Evolutionary conservation across 2,329 filamentous ascomycete species (phyloP), one percentile per base, ranked within the genome.

Genomic region (Hymenoscyphus fructigenus): DNA sequence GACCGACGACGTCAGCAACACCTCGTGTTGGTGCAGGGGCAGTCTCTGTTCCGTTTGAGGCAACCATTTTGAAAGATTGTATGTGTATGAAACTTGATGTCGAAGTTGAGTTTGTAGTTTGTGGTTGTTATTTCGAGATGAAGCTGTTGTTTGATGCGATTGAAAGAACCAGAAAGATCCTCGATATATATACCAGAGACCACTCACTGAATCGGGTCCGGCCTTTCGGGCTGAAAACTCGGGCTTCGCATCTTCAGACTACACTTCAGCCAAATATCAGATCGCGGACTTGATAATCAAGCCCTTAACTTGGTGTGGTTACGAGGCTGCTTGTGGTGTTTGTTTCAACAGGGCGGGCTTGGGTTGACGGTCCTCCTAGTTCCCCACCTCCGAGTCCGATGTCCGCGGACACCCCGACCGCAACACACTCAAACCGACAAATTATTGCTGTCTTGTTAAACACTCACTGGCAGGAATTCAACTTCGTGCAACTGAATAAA

Each of bases 1-100:
- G 69, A 44, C 69, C 69, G 26, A 29, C 41, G 32, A 71, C 50
- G 29, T 63, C 62, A 29, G 62, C 62, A 32, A 63, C 62, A 50
- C 62, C 62, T 64, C 34, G 64, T 53, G 58, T 32, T 55, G 50
- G 53, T 53, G 58, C 59, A 23, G 59, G 59, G 60, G 59, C 65
- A 38, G 61, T 62, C 32, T 63, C 62, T n/a, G 26, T 41, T 63
- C 62, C 62, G 15, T 63, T 60, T 63, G 62, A 60, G 38, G 67
- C 59, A 50, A 60, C 61, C 66, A 68, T 68, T 61, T 66, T 68
- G 61, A 50, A 3, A n/a, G 29, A 50, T 47, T 62, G 7, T 41
- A 20, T 36, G 12, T 3, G 29, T 20, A n/a, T 55, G 26, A 32
- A 50, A 29, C 6, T 10, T 14, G 20, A n/a, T 57, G 14, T n/a